Base-by-base conservation (phyloP, 768 basidiomycete genomes). In the Lactarius indigo region DNA sequence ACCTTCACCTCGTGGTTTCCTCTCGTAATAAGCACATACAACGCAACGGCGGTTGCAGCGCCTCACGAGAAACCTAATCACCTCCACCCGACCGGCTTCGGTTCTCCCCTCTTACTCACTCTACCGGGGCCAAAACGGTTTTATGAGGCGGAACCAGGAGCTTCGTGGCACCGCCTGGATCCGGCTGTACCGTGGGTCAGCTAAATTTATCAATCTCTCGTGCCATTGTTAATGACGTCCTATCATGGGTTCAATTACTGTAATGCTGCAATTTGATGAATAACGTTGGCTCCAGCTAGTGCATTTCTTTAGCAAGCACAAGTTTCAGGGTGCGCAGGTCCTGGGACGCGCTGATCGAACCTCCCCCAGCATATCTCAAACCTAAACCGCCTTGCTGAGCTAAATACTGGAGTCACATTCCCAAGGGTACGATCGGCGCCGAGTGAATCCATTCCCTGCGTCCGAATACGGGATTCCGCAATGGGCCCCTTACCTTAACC, bases 401-500 rank as follows among this genome's bases (percentile, higher is more conserved):
- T 30, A 23, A 65, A 55, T 56, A 61, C 13, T 31, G 17, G 13
- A 44, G 62, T 67, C 66, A 67, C 66, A 67, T 59, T 67, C 66
- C 42, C 62, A 64, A 64, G 66, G 66, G 62, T 68, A 8, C 33
- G 66, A 68, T 68, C 66, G 66, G 42, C 52, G 52, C 52, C 62
- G 39, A 44, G 62, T 52, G 62, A 61, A 63, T 63, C 18, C 61
- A 56, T 35, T 31, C 35, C 33, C 66, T 56, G 50, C 58, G 41
- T 39, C 62, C 41, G 57, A 55, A 64, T 37, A 52, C 39, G 57
- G 57, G 26, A 42, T 55, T 63, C 66, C 66, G 57, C 57, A 31
- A 23, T 44, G 33, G 59, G 44, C 41, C 66, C 66, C 57, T 64
- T 59, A 64, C 65, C 65, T 56, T 18, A 55, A 18, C 28, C 52